phyloP scores from a whole-genome alignment of 129 eudicot genomes.

The Flaveria brownii region DNA sequence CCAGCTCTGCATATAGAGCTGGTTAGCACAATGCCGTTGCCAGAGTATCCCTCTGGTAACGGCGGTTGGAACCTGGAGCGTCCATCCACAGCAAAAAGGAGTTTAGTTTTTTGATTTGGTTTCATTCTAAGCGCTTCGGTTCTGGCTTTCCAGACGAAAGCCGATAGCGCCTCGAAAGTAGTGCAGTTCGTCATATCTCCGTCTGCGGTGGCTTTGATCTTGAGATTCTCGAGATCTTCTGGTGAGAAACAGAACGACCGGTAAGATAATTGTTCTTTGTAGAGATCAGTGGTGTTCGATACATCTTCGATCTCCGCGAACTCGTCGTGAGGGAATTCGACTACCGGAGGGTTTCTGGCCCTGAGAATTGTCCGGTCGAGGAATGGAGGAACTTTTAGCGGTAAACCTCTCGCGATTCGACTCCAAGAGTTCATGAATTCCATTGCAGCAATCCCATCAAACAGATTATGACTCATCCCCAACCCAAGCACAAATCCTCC shows the following conservation, averaged over 20 bases:
- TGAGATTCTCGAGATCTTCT: slow-evolving; percentile 59
- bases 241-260: slow-evolving; percentile 65
- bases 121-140: slow-evolving; percentile 52
- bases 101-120: slow-evolving; percentile 81
- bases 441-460: slow-evolving; percentile 88
- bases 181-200: slow-evolving; percentile 56
- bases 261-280: slow-evolving; percentile 67
- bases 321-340: slow-evolving; percentile 71
- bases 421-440: slow-evolving; percentile 86
- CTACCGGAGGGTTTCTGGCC: slow-evolving; percentile 63
- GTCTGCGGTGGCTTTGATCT: slow-evolving; percentile 49
- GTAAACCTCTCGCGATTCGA: slow-evolving; percentile 68
- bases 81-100: slow-evolving; percentile 94
- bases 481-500: slow-evolving; percentile 93
- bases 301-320: slow-evolving; percentile 70
- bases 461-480: slow-evolving; percentile 81
- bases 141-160: slow-evolving; percentile 84
- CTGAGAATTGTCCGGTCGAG: slow-evolving; percentile 65
- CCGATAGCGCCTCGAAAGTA: slow-evolving; percentile 84
- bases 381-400: slow-evolving; percentile 60
- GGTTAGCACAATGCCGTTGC: slow-evolving; percentile 82
- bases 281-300: slow-evolving; percentile 62
- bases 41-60: slow-evolving; percentile 71
- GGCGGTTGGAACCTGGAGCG: slow-evolving; percentile 74
- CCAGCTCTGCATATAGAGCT: slow-evolving; percentile 66